Evolutionary conservation across 1,284 basidiomycete species (phyloP).

Genomic region (Trametes hirsuta): DNA sequence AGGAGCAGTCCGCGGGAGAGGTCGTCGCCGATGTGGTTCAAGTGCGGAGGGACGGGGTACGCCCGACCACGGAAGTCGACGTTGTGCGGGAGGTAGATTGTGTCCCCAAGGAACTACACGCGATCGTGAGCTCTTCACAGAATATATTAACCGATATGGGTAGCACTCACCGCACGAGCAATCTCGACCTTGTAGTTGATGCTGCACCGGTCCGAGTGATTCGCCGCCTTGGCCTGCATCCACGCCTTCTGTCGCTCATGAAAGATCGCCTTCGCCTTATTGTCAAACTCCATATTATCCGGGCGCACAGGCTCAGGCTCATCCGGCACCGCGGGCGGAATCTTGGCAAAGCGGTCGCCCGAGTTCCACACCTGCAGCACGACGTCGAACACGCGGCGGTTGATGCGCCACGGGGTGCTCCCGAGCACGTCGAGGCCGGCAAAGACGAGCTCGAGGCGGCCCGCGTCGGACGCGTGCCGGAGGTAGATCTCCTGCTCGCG

Average conservation of each 20-base stretch:
- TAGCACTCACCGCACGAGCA: slow-evolving; percentile 76
- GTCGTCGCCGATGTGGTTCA: slow-evolving; percentile 97
- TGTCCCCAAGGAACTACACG: slow-evolving; percentile 75
- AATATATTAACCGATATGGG: not conserved
- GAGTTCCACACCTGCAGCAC: slow-evolving; percentile 85
- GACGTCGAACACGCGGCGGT: slow-evolving; percentile 75
- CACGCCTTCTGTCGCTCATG: slow-evolving; percentile 63
- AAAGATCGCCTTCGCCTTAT: slow-evolving; percentile 65
- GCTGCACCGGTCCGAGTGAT: slow-evolving; percentile 90
- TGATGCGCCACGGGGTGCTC: slow-evolving; percentile 91
- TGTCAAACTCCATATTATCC: slow-evolving; percentile 65
- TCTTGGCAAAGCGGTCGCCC: slow-evolving; percentile 74
- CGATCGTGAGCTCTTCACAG: not conserved
- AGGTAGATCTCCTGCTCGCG: slow-evolving; percentile 88
- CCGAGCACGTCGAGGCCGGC: slow-evolving; percentile 92
- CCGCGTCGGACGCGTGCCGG: slow-evolving; percentile 71
- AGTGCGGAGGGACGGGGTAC: slow-evolving; percentile 95
- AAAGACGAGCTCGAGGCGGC: slow-evolving; percentile 86
- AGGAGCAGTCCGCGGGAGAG: slow-evolving; percentile 87
- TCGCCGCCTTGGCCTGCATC: slow-evolving; percentile 70
- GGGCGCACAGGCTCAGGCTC: slow-evolving; percentile 69
- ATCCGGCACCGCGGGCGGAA: slow-evolving; percentile 71
- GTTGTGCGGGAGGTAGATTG: slow-evolving; percentile 95
- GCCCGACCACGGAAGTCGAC: slow-evolving; percentile 98
- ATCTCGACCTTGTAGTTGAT: slow-evolving; percentile 99